phyloP scores from a whole-genome alignment of 352 stramenopile species.

The Pythium volutum region DNA sequence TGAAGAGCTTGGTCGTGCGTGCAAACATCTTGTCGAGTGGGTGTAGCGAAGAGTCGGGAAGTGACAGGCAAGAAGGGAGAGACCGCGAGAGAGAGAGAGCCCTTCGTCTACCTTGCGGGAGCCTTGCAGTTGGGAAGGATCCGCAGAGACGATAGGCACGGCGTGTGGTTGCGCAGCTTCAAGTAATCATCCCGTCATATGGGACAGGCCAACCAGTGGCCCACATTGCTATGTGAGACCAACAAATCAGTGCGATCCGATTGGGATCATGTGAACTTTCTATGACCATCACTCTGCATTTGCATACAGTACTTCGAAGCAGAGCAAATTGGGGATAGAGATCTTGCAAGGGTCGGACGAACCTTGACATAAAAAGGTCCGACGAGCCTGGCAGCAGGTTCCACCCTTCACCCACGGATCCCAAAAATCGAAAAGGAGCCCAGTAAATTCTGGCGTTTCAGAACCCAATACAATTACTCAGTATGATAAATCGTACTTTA shows the following conservation, averaged over 20 bases:
- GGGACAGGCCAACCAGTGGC: neutral
- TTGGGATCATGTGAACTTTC: conserved; percentile 7
- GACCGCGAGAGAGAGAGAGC: neutral
- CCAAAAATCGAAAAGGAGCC: no score
- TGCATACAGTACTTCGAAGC: no score
- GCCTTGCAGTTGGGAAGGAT: neutral
- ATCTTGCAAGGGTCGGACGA: no score
- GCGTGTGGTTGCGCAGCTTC: conserved; percentile 24
- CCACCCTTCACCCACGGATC: no score
- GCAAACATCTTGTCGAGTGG: conserved; percentile 2
- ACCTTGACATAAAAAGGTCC: no score
- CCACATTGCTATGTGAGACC: conserved; percentile 14
- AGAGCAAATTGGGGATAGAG: no score
- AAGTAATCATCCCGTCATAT: conserved; percentile 7
- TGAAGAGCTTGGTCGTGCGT: conserved; percentile 29
- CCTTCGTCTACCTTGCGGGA: conserved; percentile 16
- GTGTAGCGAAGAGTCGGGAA: neutral
- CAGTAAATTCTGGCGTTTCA: no score
- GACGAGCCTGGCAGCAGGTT: no score
- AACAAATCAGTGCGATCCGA: neutral
- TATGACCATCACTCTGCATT: conserved; percentile 17
- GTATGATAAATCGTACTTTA: no score
- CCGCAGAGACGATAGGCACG: neutral
- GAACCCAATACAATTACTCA: no score
- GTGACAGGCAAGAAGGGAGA: neutral